These are phyloP conservation scores for Bruguiera sexangula DNA, from an alignment of 345 rosid species.

Conservation along the genomic window DNA sequence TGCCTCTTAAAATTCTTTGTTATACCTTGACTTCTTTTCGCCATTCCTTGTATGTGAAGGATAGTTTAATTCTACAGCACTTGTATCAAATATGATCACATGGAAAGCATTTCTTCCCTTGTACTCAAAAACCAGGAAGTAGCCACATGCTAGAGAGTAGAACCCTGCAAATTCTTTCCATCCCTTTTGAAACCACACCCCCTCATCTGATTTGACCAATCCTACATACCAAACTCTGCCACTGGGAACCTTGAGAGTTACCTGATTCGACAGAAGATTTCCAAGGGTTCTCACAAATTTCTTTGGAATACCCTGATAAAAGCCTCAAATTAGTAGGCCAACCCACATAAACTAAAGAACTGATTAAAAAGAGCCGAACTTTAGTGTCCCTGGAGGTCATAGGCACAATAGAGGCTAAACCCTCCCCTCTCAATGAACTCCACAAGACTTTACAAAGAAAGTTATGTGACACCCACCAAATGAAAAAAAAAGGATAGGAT, in stretches of 20 bases:
- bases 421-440: too few species aligned
- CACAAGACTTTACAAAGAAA: too few species aligned
- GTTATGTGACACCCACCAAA: too few species aligned
- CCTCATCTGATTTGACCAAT: conserved; percentile 1
- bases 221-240: conserved; percentile 24
- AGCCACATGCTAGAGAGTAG: conserved; percentile 11
- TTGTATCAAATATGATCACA: conserved; percentile 21
- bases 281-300: conserved; percentile 23
- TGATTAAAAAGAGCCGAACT: too few species aligned
- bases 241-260: conserved; percentile 5
- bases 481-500: too few species aligned
- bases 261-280: not conserved
- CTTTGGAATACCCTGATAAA: conserved; percentile 23
- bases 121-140: conserved; percentile 23
- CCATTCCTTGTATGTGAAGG: not conserved
- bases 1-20: not conserved
- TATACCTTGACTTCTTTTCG: not conserved
- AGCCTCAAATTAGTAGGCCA: not conserved
- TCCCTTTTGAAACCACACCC: conserved; percentile 18
- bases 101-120: conserved; percentile 17
- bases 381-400: too few species aligned
- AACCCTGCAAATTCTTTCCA: conserved; percentile 22
- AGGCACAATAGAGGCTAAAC: too few species aligned
- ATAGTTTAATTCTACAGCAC: conserved; percentile 24
- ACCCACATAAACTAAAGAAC: not conserved